Evolutionary conservation across 129 eudicot species (phyloP).

Genomic region (Calendula officinalis): DNA sequence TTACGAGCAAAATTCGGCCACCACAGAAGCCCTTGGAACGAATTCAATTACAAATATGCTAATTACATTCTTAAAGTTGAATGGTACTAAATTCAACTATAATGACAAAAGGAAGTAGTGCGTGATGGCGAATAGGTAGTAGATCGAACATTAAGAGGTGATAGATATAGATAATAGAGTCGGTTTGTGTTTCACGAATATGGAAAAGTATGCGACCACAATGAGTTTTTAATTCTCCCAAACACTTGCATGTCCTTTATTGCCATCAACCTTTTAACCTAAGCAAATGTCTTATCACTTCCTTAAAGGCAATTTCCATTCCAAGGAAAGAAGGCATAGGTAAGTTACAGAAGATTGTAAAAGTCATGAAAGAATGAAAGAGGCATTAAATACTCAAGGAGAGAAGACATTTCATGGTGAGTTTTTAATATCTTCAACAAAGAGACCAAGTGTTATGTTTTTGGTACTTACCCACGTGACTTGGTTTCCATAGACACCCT

Average conservation of each 20-base stretch:
- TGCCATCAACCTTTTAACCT: slow-evolving; percentile 32
- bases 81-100: slow-evolving; percentile 17
- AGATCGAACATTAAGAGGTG: slow-evolving; percentile 29
- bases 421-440: slow-evolving; percentile 28
- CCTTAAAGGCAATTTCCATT: slow-evolving; percentile 28
- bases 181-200: slow-evolving; percentile 35
- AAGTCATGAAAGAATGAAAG: slow-evolving; percentile 40
- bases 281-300: slow-evolving; percentile 43
- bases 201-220: slow-evolving; percentile 34
- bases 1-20: too few species aligned
- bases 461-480: slow-evolving; percentile 37
- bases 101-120: slow-evolving; percentile 21
- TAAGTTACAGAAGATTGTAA: slow-evolving; percentile 35
- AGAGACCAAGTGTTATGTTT: slow-evolving; percentile 37
- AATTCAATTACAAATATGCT: too few species aligned
- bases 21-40: too few species aligned
- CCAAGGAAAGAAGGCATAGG: slow-evolving; percentile 36
- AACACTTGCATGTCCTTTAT: slow-evolving; percentile 40
- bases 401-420: slow-evolving; percentile 38
- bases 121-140: slow-evolving; percentile 30
- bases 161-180: slow-evolving; percentile 35
- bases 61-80: slow-evolving; percentile 15
- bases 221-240: slow-evolving; percentile 38
- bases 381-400: slow-evolving; percentile 29
- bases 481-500: slow-evolving; percentile 22